Evolutionary conservation across 257 asterid species (phyloP), one percentile per base, ranked within the genome.

Genomic region (Scutellaria galericulata): DNA sequence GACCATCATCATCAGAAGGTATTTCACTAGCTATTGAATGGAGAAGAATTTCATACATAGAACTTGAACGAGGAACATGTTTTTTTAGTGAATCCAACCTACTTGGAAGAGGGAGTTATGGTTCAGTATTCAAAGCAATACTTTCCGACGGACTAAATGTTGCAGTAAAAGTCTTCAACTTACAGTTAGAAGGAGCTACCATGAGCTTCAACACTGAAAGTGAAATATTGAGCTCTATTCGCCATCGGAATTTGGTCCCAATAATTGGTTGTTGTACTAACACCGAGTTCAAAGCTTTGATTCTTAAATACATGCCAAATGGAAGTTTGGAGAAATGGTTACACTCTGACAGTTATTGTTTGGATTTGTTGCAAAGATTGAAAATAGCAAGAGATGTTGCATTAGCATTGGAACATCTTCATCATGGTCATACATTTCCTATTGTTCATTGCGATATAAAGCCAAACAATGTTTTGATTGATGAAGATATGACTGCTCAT

Each of bases 81-180:
- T 47, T 8, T 48, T 66, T 66, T 12, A n/a, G n/a, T 8, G 71
- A 64, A 14, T 3, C 40, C 8, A 44, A 11, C 54, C 35, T 64
- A 18, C 69, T 64, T 6, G 69, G 69, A n/a, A 66, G 59, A 66
- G 71, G 71, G 27, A 47, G 71, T n/a, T 66, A 24, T n/a, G 70
- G 70, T 45, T 64, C 70, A 1, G 56, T 64, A 5, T 44, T 14
- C 12, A 9, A 9, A 64, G 70, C 24, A 27, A 46, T 9, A 66
- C 31, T 66, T 2, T 66, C 27, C 0, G 14, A 66, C n/a, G 71
- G 59, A 2, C 7, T 66, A 48, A 7, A 1, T 24, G 27, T 66
- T 6, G 71, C 46, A 12, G 46, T n/a, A 12, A 66, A 66, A 66
- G 71, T 47, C 10, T 66, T 66, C 46, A 47, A 27, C 59, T 48